Evolutionary conservation across 2,329 filamentous ascomycete species (phyloP), one percentile per base, ranked within the genome.

Genomic region (Verticillium dahliae): DNA sequence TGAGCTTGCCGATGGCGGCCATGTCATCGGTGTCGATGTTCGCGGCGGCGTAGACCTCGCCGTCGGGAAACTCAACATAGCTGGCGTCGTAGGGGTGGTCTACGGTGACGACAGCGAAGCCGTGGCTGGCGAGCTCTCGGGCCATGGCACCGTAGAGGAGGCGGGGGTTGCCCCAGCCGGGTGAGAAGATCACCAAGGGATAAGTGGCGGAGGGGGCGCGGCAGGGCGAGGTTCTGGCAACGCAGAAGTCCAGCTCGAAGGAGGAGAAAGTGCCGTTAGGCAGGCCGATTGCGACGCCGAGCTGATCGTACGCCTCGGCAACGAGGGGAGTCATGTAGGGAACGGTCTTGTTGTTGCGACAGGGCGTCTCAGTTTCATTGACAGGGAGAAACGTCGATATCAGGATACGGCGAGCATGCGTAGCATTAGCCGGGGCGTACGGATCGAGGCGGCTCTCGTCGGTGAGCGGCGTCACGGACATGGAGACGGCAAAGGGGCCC

Each of bases 21-120:
- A 58, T 61, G 39, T 69, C 65, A 3, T 61, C 62, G 1, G 69
- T 62, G 60, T 67, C 67, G 9, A 73, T 67, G 11, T 54, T 34
- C 6, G 37, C 55, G 3, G 59, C 61, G 9, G 31, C 37, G 22
- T 61, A 63, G 5, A 74, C 62, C 1, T 71, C 70, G 4, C 75
- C 80, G 60, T 81, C 70, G 0, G 79, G 76, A n/a, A 79, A 81
- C 60, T 81, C 75, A 9, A 84, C 74, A 22, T 80, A 70, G 0
- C 68, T 61, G 0, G 76, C 72, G 57, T 83, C 80, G 57, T 78
- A 76, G 0, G 81, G 74, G 58, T 83, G 81, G 61, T 84, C 82
- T 31, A 84, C 69, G 0, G 79, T 70, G 13, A 81, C 69, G 2
- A 84, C 77, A 0, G 75, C 70, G 57, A 76, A 79, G 0, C 81